Base-by-base conservation (phyloP, 2,329 filamentous ascomycete genomes). In the Akanthomyces lecanii region DNA sequence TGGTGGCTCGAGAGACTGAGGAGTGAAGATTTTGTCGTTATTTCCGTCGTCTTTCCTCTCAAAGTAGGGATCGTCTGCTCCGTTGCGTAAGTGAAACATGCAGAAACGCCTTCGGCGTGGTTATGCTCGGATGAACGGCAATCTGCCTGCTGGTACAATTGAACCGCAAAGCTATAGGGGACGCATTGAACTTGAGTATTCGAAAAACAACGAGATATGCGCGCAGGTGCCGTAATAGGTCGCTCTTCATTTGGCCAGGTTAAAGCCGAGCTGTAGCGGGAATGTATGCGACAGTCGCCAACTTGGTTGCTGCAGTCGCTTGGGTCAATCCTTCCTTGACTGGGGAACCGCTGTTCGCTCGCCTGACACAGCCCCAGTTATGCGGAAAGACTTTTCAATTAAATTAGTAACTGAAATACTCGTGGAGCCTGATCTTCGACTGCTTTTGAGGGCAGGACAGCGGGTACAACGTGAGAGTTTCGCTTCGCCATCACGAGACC, bases 71-170 rank as follows among this genome's bases (percentile, higher is more conserved):
- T 28, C 44, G 48, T 28, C 55, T 58, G 12, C 55, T 48, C 30
- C 16, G 6, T 36, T 48, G n/a, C 38, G 44, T 11, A 36, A 33
- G 11, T 48, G 28, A 38, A 47, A 36, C 30, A 48, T 23, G 42
- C 11, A 48, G 55, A 48, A 36, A 58, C 44, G n/a, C 44, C 21
- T 7, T 58, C 55, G 44, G 44, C 44, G n/a, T 23, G 38, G 48
- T 48, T 48, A 21, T 58, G 25, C 42, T 58, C 55, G 55, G 55
- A 58, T 58, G 30, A 48, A 38, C 55, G 55, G 55, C 55, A 40
- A 47, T 21, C 25, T 56, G 40, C 53, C 38, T 45, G 53, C 12
- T 30, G 8, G 55, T 4, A 23, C 38, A 47, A 45, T 21, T 30
- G 16, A 21, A 38, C 30, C 44, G 28, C 8, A 16, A 23, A 23